Conservation (phyloP, 2,329 filamentous ascomycete species). For the Lecanicillium sp. region DNA sequence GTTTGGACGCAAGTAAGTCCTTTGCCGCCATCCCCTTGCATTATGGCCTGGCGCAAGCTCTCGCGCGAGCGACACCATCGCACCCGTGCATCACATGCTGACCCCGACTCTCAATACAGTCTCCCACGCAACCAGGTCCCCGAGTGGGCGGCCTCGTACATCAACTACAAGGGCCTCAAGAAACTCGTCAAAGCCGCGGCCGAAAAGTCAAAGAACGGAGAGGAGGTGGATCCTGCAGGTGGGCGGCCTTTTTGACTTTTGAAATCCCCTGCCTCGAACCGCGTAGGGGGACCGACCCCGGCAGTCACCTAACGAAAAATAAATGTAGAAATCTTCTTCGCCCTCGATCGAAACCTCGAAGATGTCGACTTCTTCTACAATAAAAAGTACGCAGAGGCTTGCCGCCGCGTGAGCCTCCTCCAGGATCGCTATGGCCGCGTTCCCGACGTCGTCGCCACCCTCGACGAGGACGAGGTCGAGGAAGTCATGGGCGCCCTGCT, state of each 20-base stretch:
- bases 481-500: conserved; percentile 86
- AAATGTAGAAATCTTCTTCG: conserved; percentile 84
- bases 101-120: conserved; percentile 28
- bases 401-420: conserved; percentile 75
- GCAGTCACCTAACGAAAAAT: conserved; percentile 15
- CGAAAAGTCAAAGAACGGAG: conserved; percentile 56
- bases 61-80: too few species aligned
- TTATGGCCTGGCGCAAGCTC: too few species aligned
- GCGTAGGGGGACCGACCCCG: conserved; percentile 15
- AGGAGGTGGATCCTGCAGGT: conserved; percentile 86
- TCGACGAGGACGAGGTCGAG: conserved; percentile 84
- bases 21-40: neutral
- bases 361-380: conserved; percentile 96
- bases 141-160: conserved; percentile 77
- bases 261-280: conserved; percentile 3
- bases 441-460: conserved; percentile 58
- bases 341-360: conserved; percentile 92
- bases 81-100: conserved; percentile 11
- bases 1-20: conserved; percentile 52
- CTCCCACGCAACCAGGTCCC: conserved; percentile 78
- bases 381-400: conserved; percentile 82
- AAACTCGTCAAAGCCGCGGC: conserved; percentile 84
- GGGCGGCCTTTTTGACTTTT: conserved; percentile 31
- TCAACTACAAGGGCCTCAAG: conserved; percentile 88
- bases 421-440: conserved; percentile 79